Conservation (phyloP, 1,139 yeast species). For the Yamadazyma siamensis region DNA sequence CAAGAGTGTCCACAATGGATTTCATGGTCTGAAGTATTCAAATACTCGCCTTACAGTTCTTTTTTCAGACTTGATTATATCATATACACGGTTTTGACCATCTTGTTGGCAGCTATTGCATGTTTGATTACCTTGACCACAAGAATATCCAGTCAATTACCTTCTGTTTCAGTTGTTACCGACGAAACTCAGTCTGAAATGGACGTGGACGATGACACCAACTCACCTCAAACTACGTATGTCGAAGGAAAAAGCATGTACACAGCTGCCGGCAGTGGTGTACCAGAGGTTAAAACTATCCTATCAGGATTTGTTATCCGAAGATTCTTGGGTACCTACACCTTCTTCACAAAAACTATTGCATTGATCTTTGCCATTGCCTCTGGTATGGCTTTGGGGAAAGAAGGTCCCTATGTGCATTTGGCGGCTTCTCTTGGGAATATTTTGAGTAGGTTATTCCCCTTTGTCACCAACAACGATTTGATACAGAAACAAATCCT, state of each 20-base stretch:
- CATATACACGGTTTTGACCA: conserved; percentile 39
- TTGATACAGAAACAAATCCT: conserved; percentile 55
- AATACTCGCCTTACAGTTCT: conserved; percentile 16
- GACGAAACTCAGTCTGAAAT: neutral
- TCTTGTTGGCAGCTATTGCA: conserved; percentile 44
- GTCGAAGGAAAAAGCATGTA: conserved; percentile 34
- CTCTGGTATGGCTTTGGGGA: conserved; percentile 64
- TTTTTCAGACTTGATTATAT: conserved; percentile 26
- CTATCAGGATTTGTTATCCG: conserved; percentile 56
- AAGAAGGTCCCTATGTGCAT: conserved; percentile 74
- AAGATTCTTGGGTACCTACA: conserved; percentile 52
- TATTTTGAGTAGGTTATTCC: conserved; percentile 49
- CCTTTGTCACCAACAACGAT: conserved; percentile 49
- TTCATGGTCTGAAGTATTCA: conserved; percentile 41
- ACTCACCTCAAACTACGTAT: neutral
- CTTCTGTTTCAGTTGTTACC: conserved; percentile 4
- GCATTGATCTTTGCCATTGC: conserved; percentile 60
- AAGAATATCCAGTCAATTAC: conserved; percentile 29
- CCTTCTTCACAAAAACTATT: conserved; percentile 48
- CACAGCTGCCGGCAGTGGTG: conserved; percentile 64
- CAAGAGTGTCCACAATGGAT: conserved; percentile 40
- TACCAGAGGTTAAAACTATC: conserved; percentile 59
- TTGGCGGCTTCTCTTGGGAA: conserved; percentile 68
- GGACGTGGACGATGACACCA: neutral
- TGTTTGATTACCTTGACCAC: conserved; percentile 50